Percentiles rank a stretch among this genome's conserved stretches.
phyloP scores from a whole-genome alignment of 192 early-diverging fungal species.

The Kappamyces sp. region DNA sequence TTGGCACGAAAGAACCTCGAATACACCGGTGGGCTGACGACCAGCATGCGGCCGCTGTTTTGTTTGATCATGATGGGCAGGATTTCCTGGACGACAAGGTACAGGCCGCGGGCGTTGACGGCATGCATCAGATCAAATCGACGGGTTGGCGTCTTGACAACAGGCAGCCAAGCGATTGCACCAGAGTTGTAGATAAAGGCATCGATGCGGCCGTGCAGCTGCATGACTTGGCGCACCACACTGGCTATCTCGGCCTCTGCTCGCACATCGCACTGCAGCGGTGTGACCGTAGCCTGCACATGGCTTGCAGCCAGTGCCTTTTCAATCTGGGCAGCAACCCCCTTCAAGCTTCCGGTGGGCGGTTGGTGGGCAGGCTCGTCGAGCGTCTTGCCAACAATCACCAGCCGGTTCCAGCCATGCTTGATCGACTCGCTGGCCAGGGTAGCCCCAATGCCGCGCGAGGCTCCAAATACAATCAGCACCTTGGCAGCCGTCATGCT shows the following conservation, averaged over 20 bases:
- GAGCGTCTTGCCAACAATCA: conserved; percentile 5
- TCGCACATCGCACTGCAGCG: no score
- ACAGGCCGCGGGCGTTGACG: conserved; percentile 24
- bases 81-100: conserved; percentile 15
- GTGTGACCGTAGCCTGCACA: no score
- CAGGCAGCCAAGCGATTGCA: conserved; percentile 26
- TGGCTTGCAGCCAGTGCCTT: background rate
- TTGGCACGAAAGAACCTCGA: conserved; percentile 36
- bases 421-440: conserved; percentile 4
- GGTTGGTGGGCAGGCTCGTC: background rate
- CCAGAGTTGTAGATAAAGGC: conserved; percentile 32
- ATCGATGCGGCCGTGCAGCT: conserved; percentile 23
- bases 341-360: conserved; percentile 5
- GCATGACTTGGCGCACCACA: conserved; percentile 3
- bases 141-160: conserved; percentile 23
- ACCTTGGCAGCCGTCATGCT: no score
- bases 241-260: conserved; percentile 1
- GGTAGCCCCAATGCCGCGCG: conserved; percentile 8
- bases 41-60: conserved; percentile 23
- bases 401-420: background rate
- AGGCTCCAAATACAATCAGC: conserved; percentile 12
- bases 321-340: background rate
- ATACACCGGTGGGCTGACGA: conserved; percentile 32
- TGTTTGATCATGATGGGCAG: conserved; percentile 25
- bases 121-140: conserved; percentile 21